Percentiles rank a stretch among this genome's conserved stretches.
Evolutionary conservation across 441 rosid species (phyloP).

Genomic region (Bruguiera hainesii): DNA sequence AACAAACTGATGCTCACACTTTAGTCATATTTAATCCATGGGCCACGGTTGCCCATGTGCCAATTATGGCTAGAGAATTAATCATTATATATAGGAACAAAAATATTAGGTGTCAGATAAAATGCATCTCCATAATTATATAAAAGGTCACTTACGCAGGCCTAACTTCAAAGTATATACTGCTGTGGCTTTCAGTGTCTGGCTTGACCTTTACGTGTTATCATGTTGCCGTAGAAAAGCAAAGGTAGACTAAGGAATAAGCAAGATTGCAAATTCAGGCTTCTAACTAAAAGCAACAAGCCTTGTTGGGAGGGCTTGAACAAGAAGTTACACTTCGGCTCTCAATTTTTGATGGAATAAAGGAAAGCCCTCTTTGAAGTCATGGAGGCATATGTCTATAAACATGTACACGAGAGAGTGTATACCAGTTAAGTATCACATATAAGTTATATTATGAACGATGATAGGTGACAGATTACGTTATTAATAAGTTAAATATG

Average conservation of each 20-base stretch:
- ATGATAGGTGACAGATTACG: too few species aligned
- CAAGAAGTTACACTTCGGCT: too few species aligned
- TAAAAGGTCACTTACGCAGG: neutral
- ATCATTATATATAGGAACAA: neutral
- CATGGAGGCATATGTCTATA: too few species aligned
- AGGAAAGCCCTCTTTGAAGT: too few species aligned
- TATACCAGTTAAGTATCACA: too few species aligned
- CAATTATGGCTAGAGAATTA: neutral
- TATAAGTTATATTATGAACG: too few species aligned
- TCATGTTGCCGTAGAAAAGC: neutral
- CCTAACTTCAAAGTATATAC: neutral
- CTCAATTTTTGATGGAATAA: too few species aligned
- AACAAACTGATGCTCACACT: neutral
- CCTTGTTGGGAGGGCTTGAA: neutral
- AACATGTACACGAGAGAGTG: too few species aligned
- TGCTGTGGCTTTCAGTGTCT: neutral
- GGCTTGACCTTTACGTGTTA: slow-evolving; percentile 7
- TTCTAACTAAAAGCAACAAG: neutral
- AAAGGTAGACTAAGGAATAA: neutral
- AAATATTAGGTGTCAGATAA: neutral
- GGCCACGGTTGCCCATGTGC: slow-evolving; percentile 2
- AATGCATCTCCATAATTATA: neutral
- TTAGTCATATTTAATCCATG: neutral
- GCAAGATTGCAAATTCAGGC: neutral
- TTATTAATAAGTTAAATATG: fast-evolving